These are phyloP conservation scores for Neopestalotiopsis sp. DNA, from an alignment of 2,329 filamentous ascomycete genomes.

Conservation along the genomic window DNA sequence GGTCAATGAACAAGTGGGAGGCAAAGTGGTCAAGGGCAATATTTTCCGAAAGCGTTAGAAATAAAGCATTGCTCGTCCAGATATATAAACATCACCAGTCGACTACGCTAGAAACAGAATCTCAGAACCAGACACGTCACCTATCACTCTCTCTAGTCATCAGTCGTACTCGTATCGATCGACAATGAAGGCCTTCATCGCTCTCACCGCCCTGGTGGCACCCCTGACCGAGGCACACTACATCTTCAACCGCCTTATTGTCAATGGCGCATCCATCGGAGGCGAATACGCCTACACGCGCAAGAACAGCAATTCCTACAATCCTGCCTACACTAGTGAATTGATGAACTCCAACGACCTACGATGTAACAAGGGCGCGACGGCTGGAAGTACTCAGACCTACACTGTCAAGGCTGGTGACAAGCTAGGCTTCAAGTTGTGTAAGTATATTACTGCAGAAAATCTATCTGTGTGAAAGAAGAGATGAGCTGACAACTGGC, in stretches of 20 bases:
- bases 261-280: constrained; percentile 46
- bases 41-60: background rate
- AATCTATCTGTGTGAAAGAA: background rate
- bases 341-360: constrained; percentile 41
- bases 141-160: background rate
- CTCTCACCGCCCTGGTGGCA: constrained; percentile 4
- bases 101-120: background rate
- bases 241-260: constrained; percentile 19
- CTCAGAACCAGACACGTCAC: background rate
- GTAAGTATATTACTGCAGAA: constrained; percentile 23
- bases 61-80: background rate
- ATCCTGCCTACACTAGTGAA: constrained; percentile 39
- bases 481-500: background rate
- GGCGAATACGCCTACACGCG: constrained; percentile 54
- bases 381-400: constrained; percentile 42
- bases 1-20: background rate
- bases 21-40: background rate
- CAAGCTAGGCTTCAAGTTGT: constrained; percentile 54
- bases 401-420: constrained; percentile 53
- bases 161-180: background rate
- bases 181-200: constrained; percentile 12
- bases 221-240: constrained; percentile 14
- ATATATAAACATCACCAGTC: background rate
- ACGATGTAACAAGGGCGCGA: constrained; percentile 49
- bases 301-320: constrained; percentile 45